phyloP scores from a whole-genome alignment of 73 alveolate species.

The Urostyla sp. region DNA sequence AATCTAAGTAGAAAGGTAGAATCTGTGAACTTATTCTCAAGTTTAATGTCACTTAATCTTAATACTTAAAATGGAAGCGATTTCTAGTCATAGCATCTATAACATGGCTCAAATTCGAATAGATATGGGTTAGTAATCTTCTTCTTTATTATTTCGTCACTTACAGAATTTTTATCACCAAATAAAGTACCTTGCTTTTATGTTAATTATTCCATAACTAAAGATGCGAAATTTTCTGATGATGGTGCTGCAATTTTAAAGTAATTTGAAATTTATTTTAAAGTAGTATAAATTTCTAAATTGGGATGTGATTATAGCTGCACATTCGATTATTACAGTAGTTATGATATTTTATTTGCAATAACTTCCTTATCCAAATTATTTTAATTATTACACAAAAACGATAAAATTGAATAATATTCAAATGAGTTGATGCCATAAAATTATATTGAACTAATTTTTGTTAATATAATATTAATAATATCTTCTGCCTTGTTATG shows the following conservation, averaged over 20 bases:
- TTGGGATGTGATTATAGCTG: slow-evolving; percentile 24
- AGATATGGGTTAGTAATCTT: slow-evolving; percentile 53
- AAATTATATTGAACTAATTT: neutral
- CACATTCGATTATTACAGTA: neutral
- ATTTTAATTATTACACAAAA: neutral
- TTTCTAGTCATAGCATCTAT: slow-evolving; percentile 56
- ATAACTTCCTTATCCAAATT: neutral
- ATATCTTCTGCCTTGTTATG: too few species aligned
- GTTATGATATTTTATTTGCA: neutral
- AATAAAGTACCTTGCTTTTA: too few species aligned
- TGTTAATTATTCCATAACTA: neutral
- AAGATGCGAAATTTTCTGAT: neutral
- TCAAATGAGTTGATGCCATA: slow-evolving; percentile 48
- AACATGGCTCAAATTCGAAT: slow-evolving; percentile 66
- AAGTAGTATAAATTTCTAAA: slow-evolving; percentile 28
- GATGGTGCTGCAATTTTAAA: neutral
- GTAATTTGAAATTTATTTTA: neutral
- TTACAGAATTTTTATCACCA: neutral
- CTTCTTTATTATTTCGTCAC: neutral
- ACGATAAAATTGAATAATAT: slow-evolving; percentile 16
- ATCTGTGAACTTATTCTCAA: slow-evolving; percentile 63
- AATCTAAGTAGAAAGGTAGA: slow-evolving; percentile 37
- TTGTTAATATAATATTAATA: neutral
- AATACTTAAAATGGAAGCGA: neutral
- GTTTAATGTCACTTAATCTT: slow-evolving; percentile 48